These are phyloP conservation scores for Aspergillus sp. DNA, from an alignment of 2,329 filamentous ascomycete genomes.

Conservation along the genomic window DNA sequence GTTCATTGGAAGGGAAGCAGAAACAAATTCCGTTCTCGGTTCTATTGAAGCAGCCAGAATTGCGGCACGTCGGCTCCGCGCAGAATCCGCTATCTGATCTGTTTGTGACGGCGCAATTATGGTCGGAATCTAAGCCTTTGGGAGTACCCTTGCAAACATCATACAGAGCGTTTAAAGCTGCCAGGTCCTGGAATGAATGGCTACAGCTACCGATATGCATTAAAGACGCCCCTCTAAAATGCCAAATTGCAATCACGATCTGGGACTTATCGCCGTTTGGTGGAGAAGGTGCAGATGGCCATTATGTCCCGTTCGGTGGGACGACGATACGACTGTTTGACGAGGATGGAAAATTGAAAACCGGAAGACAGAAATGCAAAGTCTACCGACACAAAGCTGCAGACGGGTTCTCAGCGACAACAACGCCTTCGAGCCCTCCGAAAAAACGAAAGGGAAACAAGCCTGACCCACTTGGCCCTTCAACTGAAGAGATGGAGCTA, in stretches of 20 bases:
- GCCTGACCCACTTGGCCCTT: conserved; percentile 45
- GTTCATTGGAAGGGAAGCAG: conserved; percentile 75
- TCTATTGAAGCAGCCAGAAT: conserved; percentile 72
- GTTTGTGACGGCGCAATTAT: conserved; percentile 89
- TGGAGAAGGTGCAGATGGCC: conserved; percentile 66
- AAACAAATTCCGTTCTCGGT: conserved; percentile 73
- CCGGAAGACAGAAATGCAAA: conserved; percentile 87
- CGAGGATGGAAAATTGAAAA: conserved; percentile 83
- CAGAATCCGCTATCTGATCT: conserved; percentile 81
- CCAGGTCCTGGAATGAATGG: conserved; percentile 88
- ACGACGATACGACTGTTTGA: conserved; percentile 94
- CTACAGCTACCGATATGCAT: conserved; percentile 82
- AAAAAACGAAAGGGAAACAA: conserved; percentile 53
- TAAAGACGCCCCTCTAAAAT: conserved; percentile 74
- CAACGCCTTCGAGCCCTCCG: conserved; percentile 69
- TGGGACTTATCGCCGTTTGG: conserved; percentile 90
- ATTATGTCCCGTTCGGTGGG: conserved; percentile 88
- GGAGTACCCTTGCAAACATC: conserved; percentile 89
- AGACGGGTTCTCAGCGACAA: conserved; percentile 78
- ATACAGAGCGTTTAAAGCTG: conserved; percentile 84
- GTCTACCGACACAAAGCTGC: conserved; percentile 79
- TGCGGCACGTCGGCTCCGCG: conserved; percentile 86
- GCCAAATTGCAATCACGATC: conserved; percentile 85
- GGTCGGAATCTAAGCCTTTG: conserved; percentile 92
- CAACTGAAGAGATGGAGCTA: conserved; percentile 79